These are phyloP conservation scores for Tetrapisispora taiwanensis DNA, from an alignment of 805 yeast genomes.

Conservation along the genomic window DNA sequence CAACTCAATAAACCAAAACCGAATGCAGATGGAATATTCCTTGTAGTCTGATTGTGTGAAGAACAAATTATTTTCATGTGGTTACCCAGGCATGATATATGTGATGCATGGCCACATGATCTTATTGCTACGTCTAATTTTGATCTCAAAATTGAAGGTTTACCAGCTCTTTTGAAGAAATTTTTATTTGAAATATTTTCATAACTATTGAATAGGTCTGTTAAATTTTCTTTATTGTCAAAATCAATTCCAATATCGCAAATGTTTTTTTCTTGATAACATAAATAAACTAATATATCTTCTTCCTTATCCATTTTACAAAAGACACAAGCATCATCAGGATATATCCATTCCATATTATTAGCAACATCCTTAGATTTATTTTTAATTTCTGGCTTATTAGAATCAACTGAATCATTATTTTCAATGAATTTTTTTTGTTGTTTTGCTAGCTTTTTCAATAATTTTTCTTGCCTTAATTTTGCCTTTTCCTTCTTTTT, in stretches of 20 bases:
- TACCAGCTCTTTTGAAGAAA: conserved; percentile 12
- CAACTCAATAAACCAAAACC: conserved; percentile 71
- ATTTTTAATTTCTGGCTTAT: conserved; percentile 4
- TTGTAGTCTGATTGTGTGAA: conserved; percentile 61
- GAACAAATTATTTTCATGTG: conserved; percentile 47
- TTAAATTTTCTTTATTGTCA: conserved; percentile 13
- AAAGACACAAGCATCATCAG: conserved; percentile 25
- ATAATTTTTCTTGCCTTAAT: conserved; percentile 54
- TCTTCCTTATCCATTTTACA: conserved; percentile 26
- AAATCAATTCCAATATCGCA: conserved; percentile 17
- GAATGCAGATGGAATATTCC: conserved; percentile 69
- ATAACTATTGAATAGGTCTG: not conserved
- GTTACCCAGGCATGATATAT: conserved; percentile 61
- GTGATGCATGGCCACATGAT: conserved; percentile 95
- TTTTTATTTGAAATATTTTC: not conserved
- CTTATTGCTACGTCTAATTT: conserved; percentile 13
- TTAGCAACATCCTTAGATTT: not conserved
- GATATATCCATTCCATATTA: conserved; percentile 9
- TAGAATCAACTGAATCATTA: conserved; percentile 23
- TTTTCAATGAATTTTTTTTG: conserved; percentile 65
- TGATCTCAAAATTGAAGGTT: conserved; percentile 10
- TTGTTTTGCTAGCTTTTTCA: conserved; percentile 72
- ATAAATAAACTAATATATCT: conserved; percentile 23
- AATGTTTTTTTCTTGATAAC: conserved; percentile 22
- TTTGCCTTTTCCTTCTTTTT: conserved; percentile 60